Conservation (phyloP, 495 filamentous ascomycete genomes). For the Xeromyces bisporus region DNA sequence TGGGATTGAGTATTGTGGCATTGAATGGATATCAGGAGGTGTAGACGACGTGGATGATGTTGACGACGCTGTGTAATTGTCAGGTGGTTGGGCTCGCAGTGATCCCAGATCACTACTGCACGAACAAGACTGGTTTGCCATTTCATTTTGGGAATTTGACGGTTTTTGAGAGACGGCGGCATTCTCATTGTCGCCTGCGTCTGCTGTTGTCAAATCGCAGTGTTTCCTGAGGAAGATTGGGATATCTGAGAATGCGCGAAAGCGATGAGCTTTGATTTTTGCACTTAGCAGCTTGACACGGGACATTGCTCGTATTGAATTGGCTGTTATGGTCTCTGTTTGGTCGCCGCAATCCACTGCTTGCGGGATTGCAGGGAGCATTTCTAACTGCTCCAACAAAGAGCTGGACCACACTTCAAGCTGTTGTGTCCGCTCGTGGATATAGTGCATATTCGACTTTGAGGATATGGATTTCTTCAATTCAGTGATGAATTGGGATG, state of each 20-base stretch:
- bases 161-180: constrained; percentile 13
- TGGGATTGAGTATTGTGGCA: constrained; percentile 17
- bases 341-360: constrained; percentile 23
- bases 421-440: constrained; percentile 38
- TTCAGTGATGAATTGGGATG: constrained; percentile 39
- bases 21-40: constrained; percentile 17
- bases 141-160: constrained; percentile 11
- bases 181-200: constrained; percentile 11
- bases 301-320: constrained; percentile 36
- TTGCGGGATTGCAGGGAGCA: constrained; percentile 22
- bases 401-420: constrained; percentile 35
- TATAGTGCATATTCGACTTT: constrained; percentile 23
- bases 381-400: constrained; percentile 28
- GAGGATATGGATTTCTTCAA: constrained; percentile 25
- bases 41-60: constrained; percentile 20
- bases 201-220: constrained; percentile 33
- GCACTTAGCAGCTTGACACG: constrained; percentile 44
- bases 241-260: constrained; percentile 42
- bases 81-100: constrained; percentile 18
- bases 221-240: constrained; percentile 42
- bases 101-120: constrained; percentile 17
- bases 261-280: constrained; percentile 43
- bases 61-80: constrained; percentile 23
- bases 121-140: constrained; percentile 17
- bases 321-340: constrained; percentile 29